Evolutionary conservation across 305 asterid genomes (phyloP), one percentile per base, ranked within the genome.

Genomic region (Fraxinus paxiana): DNA sequence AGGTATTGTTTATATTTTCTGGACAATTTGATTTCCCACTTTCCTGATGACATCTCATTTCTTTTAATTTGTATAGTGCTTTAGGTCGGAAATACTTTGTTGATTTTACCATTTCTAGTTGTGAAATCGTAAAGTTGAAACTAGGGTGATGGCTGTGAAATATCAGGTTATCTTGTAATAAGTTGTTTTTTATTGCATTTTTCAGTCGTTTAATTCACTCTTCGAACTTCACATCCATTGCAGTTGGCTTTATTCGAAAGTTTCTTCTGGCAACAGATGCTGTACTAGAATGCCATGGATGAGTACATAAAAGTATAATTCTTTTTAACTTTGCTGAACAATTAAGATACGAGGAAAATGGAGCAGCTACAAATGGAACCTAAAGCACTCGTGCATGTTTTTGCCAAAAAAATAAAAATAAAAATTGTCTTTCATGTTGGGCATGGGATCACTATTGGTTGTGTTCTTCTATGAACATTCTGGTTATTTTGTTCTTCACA

Each of bases 1-100:
- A 96, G 97, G 98, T 94, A 82, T 75, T 80, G 26, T 77, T 71
- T 70, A 70, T 70, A 33, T 30, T 15, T 70, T 33, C 38, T 28
- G 22, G 75, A 28, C 28, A 13, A 69, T 69, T 69, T 69, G 28
- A 59, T 59, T 59, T 59, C 75, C 43, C 2, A 69, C 43, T 69
- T 69, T 31, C 38, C 43, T 69, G 17, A 20, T 70, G 43, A 70
- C 13, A 15, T 59, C 28, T 59, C 30, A 2, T 59, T 59, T 22
- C 3, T 26, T 65, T 65, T 65, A 10, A 24, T 12, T 26, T 10
- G n/a, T 22, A 63, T 13, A 26, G 6, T 33, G 30, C 30, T 76
- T 73, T 77, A 24, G 12, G 72, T 65, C 33, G 2, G 17, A n/a
- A 30, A 24, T 51, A 2, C 35, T 5, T 51, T 76, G 20, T 74